Conservation (phyloP, 495 filamentous ascomycete species). For the Recurvomyces mirabilis region DNA sequence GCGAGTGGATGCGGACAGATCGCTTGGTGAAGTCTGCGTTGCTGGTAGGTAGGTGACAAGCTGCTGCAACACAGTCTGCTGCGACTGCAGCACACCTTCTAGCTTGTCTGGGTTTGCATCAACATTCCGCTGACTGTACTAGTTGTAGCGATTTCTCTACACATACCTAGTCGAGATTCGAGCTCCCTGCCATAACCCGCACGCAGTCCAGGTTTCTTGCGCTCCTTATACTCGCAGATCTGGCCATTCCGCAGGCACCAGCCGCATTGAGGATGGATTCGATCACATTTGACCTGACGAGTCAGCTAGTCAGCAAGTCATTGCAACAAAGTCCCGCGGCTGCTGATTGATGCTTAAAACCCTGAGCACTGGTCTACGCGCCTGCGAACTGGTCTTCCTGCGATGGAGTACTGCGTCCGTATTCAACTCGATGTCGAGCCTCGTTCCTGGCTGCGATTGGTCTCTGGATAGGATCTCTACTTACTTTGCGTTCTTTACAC, state of each 20-base stretch:
- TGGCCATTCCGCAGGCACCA: conserved; percentile 77
- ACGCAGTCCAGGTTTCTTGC: conserved; percentile 69
- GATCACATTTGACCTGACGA: conserved; percentile 35
- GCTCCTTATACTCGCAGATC: conserved; percentile 69
- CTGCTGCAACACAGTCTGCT: conserved; percentile 29
- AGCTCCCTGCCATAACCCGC: conserved; percentile 83
- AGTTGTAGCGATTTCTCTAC: too few relatives aligned
- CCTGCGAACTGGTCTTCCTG: too few relatives aligned
- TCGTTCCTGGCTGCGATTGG: too few relatives aligned
- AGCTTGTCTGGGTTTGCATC: conserved; percentile 20
- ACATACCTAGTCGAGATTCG: conserved; percentile 57
- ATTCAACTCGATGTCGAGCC: too few relatives aligned
- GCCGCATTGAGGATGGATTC: conserved; percentile 72
- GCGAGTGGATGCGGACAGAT: conserved; percentile 1
- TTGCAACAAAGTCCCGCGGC: background rate
- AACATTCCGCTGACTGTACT: too few relatives aligned
- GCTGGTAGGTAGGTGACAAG: conserved; percentile 20
- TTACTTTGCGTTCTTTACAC: conserved; percentile 72
- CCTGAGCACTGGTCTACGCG: too few relatives aligned
- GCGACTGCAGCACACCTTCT: conserved; percentile 27
- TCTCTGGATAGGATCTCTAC: conserved; percentile 31
- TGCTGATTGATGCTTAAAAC: too few relatives aligned
- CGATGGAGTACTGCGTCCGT: too few relatives aligned
- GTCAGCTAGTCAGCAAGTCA: background rate
- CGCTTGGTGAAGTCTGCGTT: background rate